A percentile compares a stretch with the other conserved stretches of the same genome.
Evolutionary conservation across 108 stramenopile genomes (phyloP).

Genomic region (Skeletonema marinoi): DNA sequence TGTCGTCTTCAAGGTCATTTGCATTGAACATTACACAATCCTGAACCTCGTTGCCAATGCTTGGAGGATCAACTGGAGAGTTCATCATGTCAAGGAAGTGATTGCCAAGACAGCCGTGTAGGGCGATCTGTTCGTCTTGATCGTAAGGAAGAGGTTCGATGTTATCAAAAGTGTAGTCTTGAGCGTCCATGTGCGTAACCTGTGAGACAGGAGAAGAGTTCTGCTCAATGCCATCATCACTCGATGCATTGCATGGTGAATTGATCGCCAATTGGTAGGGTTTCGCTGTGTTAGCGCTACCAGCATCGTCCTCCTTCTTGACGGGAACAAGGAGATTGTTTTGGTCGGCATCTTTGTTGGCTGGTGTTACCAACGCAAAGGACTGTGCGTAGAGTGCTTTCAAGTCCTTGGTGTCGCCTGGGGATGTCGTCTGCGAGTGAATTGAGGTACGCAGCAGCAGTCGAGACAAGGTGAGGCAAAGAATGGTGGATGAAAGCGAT

Average conservation of each 20-base stretch:
- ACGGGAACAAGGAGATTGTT: background rate
- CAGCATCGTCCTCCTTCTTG: background rate
- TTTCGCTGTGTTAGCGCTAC: background rate
- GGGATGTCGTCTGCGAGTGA: background rate
- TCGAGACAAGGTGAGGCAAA: background rate
- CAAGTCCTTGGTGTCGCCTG: background rate
- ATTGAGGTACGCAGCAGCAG: background rate
- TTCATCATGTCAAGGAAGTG: constrained; percentile 3
- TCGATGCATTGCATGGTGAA: background rate
- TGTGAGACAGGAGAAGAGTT: background rate
- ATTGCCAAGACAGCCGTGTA: constrained; percentile 12
- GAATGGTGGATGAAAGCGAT: background rate
- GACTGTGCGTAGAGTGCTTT: background rate
- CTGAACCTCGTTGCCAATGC: background rate
- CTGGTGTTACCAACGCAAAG: background rate
- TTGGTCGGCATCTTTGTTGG: background rate
- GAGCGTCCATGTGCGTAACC: background rate
- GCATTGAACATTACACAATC: background rate
- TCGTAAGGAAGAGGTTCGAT: constrained; percentile 36
- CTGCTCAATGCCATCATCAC: background rate
- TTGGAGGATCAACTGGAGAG: background rate
- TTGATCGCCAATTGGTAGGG: background rate
- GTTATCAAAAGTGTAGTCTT: constrained; percentile 9
- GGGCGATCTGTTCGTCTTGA: constrained; percentile 5
- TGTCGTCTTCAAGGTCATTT: background rate